These are phyloP conservation scores for Mallotus repandus DNA, from an alignment of 441 rosid species.

Conservation along the genomic window DNA sequence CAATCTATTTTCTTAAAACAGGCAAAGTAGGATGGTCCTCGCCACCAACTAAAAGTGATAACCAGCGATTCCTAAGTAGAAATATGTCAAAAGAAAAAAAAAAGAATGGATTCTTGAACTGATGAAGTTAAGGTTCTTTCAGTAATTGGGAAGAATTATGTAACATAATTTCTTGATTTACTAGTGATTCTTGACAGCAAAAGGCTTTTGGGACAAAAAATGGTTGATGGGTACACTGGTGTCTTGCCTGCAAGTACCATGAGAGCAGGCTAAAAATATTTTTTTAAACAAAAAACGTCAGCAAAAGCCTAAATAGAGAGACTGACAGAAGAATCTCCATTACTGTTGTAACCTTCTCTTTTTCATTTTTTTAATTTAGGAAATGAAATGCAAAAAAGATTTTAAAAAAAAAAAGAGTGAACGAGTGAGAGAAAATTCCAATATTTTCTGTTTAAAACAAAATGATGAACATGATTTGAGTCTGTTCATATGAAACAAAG, in stretches of 20 bases:
- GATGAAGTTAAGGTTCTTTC: conserved; percentile 28
- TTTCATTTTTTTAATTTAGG: too few species aligned
- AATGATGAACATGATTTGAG: conserved; percentile 42
- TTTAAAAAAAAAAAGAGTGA: too few species aligned
- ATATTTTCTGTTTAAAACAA: background rate
- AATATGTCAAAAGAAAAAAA: background rate
- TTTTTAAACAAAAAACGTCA: too few species aligned
- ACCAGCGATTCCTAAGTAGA: conserved; percentile 27
- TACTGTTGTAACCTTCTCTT: too few species aligned
- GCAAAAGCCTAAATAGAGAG: too few species aligned
- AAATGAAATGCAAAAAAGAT: too few species aligned
- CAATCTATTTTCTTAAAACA: background rate
- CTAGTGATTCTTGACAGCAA: conserved; percentile 2
- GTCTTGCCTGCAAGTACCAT: conserved; percentile 52
- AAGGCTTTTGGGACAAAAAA: conserved; percentile 28
- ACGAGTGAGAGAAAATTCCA: too few species aligned
- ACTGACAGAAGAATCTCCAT: too few species aligned
- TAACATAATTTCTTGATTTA: conserved; percentile 14
- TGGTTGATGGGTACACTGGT: conserved; percentile 39
- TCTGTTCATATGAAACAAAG: conserved; percentile 52
- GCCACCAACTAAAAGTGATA: conserved; percentile 28
- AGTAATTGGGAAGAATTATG: conserved; percentile 20
- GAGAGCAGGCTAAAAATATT: conserved; percentile 23
- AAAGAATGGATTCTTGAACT: conserved; percentile 27
- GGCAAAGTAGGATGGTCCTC: conserved; percentile 22